Base-by-base conservation (phyloP, 2,329 filamentous ascomycete genomes). In the Orbilia blumenaviensis region DNA sequence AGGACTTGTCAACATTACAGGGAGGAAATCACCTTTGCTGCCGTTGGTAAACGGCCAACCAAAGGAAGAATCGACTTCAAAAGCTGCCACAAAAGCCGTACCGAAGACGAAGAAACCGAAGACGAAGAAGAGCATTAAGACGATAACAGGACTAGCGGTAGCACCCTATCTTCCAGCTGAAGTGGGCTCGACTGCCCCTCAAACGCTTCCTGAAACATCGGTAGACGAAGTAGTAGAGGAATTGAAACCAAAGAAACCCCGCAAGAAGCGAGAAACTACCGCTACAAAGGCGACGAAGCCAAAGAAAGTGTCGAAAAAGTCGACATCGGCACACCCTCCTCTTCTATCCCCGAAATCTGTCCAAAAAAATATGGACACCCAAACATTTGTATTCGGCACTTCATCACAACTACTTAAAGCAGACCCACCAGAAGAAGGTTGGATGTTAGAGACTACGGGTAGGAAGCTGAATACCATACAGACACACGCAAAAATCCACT, bases 331-430 rank as follows among this genome's bases (percentile, higher is more conserved):
- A 0, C n/a, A 21, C 1, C 62, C 12, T 2, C 34, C 60, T 18
- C 60, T 66, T 16, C 34, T 77, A 4, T 69, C 73, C 0, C 73
- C 73, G 16, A 54, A 71, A 12, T 69, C 73, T 4, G 73, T 54
- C 1, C 48, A 44, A 27, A 77, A 77, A 48, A 50, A 25, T 1
- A 46, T 71, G 66, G 66, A 77, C 29, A 12, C 54, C 3, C 64
- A 77, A 41, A 66, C 41, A 18, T 77, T 77, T 10, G 29, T 77
- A 44, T 77, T 77, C 41, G 73, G 66, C 16, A 71, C 73, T 1
- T 71, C 73, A 1, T 77, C 73, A 16, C 66, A 77, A 21, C 32
- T 71, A 18, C 62, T 71, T 8, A n/a, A 21, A 46, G 25, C 42
- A 16, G 36, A 66, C 32, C 58, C 66, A 14, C 73, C 73, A 5